Base-by-base conservation (phyloP, 179 eudicot genomes). In the Drosera spatulata region DNA sequence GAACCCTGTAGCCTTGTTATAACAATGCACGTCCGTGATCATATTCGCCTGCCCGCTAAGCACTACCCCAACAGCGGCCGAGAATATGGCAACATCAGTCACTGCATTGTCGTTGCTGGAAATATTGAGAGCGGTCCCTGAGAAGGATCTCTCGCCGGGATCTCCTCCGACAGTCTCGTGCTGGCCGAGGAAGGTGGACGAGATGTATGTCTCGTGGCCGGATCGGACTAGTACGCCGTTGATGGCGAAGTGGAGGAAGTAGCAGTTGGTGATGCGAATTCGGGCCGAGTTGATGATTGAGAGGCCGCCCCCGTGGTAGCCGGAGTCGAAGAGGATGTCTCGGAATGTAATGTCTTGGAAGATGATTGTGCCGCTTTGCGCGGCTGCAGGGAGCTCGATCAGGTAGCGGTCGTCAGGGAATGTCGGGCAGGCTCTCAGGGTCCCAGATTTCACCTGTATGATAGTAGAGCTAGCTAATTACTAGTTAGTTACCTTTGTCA, bases 201-300 rank as follows among this genome's bases (percentile, higher is more conserved):
- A 71, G 5, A 85, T 71, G 78, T 65, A 80, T 45, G 87, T 85
- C 61, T 85, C 91, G 42, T 85, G 91, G 46, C 91, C 91, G 9
- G 80, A 52, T 12, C 63, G 61, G 67, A 82, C 77, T 11, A 77
- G 70, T 11, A 82, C 73, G 7, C 85, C 91, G 6, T 78, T 50
- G 3, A 83, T 75, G 37, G 76, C 56, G 73, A 85, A 85, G 61
- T 78, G 91, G 56, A 80, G 56, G 66, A 85, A 74, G 73, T 77
- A 80, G 66, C 81, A 82, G 43, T 78, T 75, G 65, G 63, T 61
- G 43, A 85, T 56, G 46, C 82, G 74, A 37, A 66, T 78, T 13
- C 91, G 60, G 39, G 78, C 77, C 0, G 83, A 68, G 59, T 85
- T 69, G 15, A 65, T 39, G 39, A 76, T 67, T 11, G 22, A 48